Evolutionary conservation across 805 yeast species (phyloP).

Genomic region (Phaffomyces antillensis): DNA sequence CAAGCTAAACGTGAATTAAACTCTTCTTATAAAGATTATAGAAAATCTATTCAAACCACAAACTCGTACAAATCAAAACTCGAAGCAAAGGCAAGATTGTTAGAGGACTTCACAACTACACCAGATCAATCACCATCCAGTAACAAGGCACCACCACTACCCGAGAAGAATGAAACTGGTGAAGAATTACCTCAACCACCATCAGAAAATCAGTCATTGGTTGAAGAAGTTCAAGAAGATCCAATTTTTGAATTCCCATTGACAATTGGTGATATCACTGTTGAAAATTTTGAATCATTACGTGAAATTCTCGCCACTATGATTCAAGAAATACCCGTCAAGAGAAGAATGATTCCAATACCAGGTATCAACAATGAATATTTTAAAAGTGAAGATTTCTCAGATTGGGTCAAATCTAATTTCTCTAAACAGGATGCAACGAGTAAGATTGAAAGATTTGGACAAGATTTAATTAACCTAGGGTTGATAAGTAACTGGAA

Average conservation of each 20-base stretch:
- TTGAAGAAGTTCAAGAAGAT: slow-evolving; percentile 12
- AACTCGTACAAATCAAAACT: slow-evolving; percentile 10
- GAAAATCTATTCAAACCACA: slow-evolving; percentile 5
- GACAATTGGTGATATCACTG: slow-evolving; percentile 13
- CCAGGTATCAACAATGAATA: slow-evolving; percentile 25
- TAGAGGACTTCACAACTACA: slow-evolving; percentile 10
- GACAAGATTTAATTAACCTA: slow-evolving; percentile 23
- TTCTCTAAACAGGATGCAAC: slow-evolving; percentile 23
- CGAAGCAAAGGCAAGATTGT: slow-evolving; percentile 6
- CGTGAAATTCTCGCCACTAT: slow-evolving; percentile 8
- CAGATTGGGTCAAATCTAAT: slow-evolving; percentile 18
- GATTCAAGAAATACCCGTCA: slow-evolving; percentile 14
- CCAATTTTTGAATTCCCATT: slow-evolving; percentile 19
- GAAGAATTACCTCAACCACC: background rate
- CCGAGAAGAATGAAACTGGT: background rate
- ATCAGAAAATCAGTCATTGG: background rate
- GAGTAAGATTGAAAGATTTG: slow-evolving; percentile 26
- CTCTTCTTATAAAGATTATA: slow-evolving; percentile 5
- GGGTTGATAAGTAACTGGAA: slow-evolving; percentile 24
- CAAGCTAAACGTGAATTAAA: slow-evolving; percentile 7
- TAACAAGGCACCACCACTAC: background rate
- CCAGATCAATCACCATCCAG: background rate
- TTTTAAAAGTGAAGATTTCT: slow-evolving; percentile 23
- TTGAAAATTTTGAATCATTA: slow-evolving; percentile 10
- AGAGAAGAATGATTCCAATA: slow-evolving; percentile 23